Percentiles rank a stretch among this genome's conserved stretches.
These are phyloP conservation scores for Apiotrichum montevideense DNA, from an alignment of 1,284 basidiomycete genomes.

Conservation along the genomic window DNA sequence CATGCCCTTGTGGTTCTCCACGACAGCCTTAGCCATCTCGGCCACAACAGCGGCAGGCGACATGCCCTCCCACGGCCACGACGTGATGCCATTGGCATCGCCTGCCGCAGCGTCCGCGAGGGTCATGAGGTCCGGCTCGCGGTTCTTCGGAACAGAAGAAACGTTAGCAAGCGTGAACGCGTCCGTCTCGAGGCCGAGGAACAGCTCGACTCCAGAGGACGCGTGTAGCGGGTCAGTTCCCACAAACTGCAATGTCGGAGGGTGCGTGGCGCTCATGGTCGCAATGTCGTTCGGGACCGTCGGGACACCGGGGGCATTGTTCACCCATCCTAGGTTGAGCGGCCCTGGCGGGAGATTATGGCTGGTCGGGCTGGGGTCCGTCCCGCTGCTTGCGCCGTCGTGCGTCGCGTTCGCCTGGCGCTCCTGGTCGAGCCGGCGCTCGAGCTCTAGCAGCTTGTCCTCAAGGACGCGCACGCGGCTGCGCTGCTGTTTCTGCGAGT, in stretches of 20 bases:
- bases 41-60: slow-evolving; percentile 21
- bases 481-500: slow-evolving; percentile 43
- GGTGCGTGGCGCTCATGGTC: neutral
- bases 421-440: slow-evolving; percentile 23
- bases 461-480: slow-evolving; percentile 40
- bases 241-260: neutral
- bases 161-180: slow-evolving; percentile 8
- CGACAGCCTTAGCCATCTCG: slow-evolving; percentile 28
- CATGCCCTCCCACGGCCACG: slow-evolving; percentile 29
- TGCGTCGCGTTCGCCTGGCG: neutral
- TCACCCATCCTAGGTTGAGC: neutral
- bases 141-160: neutral
- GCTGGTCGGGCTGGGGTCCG: neutral
- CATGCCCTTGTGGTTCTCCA: slow-evolving; percentile 28
- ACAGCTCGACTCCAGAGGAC: neutral
- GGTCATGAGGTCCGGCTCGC: slow-evolving; percentile 43
- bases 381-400: neutral
- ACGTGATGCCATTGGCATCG: slow-evolving; percentile 11
- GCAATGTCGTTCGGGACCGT: neutral
- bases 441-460: slow-evolving; percentile 40
- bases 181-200: slow-evolving; percentile 2
- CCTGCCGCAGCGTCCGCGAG: slow-evolving; percentile 43
- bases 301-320: neutral
- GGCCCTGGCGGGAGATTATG: neutral
- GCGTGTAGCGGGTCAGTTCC: neutral